Base-by-base conservation (phyloP, 1,139 yeast species). In the Pichia sp. region DNA sequence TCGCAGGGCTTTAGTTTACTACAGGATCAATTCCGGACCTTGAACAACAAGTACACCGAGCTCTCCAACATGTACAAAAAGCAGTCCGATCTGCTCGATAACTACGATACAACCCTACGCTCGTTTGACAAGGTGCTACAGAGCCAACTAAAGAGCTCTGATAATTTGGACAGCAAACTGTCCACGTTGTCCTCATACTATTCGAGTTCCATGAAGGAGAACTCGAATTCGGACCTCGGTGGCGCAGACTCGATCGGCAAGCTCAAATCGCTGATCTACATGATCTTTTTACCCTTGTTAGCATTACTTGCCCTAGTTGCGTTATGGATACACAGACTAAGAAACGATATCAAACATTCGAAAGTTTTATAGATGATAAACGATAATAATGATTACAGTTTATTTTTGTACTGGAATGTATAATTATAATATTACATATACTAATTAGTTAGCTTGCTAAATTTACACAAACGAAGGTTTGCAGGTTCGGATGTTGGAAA, bases 321-420 rank as follows among this genome's bases (percentile, higher is more conserved):
- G 3, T 64, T 75, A 8, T 69, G 78, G 56, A 73, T 79, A 24
- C 75, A 75, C 63, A 72, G 79, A 63, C 71, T 80, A 56, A 75
- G 83, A 67, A 77, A 72, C 56, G 84, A 80, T 61, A 78, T 80
- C 52, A 80, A 79, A 62, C 85, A 80, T 64, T 71, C 83, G 8
- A 81, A 81, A 62, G 71, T 80, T 50, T 73, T 80, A 58, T 80
- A 67, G 29, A 54, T 16, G 24, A 20, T 20, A 20, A 20, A 20
- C 24, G 16, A 36, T 36, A 16, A 36, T 20, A 20, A 20, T 20
- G 24, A 20, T 20, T 20, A 20, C 24, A 20, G 4, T 38, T 12
- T 31, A 24, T 16, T 33, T 20, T 16, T 33, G 40, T 14, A 36
- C 3, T 36, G 40, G 40, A 14, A 36, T 36, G 40, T 17, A 33